Base-by-base conservation (phyloP, 257 asterid genomes). In the Vinca minor region DNA sequence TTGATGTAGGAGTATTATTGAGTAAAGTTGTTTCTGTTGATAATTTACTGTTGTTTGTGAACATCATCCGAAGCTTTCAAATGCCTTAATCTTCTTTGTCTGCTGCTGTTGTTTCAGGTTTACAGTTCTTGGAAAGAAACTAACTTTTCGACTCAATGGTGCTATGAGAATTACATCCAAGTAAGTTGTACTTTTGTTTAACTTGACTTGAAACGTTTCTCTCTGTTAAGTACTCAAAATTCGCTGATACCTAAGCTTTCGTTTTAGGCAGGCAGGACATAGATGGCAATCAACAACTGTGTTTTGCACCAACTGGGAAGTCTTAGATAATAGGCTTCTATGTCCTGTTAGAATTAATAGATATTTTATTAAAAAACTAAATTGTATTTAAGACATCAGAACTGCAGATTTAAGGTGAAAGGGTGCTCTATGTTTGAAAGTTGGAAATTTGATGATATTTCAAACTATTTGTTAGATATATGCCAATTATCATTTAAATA, bases 81-180 rank as follows among this genome's bases (percentile, higher is more conserved):
- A 58, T 7, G 4, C n/a, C 26, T 32, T 29, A 58, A 7, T 17
- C 12, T 4, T 61, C 20, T 45, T 1, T 31, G 32, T 36, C 34
- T 34, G 18, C 64, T 47, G 8, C 15, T 50, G 29, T 52, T n/a
- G n/a, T 47, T 59, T 41, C 62, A 89, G 94, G 98, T 91, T 38
- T 91, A 84, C 76, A 87, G 74, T 78, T 78, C 91, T 32, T 91
- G 98, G 98, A 91, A 71, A 82, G 96, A 91, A 80, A 86, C 95
- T 46, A 69, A 84, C 78, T 91, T 77, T 73, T 83, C 96, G 38
- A 91, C 96, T 15, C 98, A 88, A 66, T 88, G 98, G 98, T 86
- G 98, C 76, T 88, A 91, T 46, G 96, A 91, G 73, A 91, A 88
- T 75, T 91, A 86, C 72, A 88, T 91, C 62, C 95, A 89, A 80